Conservation (phyloP, 805 yeast species). For the Saccharomycopsis fibuligera region DNA sequence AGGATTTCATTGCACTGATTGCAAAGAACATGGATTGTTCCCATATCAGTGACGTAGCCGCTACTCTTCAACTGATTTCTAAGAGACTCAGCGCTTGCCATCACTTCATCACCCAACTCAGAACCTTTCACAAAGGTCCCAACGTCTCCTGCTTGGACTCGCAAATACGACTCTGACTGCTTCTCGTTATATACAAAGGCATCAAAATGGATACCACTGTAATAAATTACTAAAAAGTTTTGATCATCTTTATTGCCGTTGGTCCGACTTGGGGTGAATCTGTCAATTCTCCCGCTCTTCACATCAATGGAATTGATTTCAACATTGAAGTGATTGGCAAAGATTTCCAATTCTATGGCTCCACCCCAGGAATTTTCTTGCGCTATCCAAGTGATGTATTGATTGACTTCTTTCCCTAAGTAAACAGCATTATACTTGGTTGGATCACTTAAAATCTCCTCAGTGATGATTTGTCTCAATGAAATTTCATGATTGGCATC, state of each 20-base stretch:
- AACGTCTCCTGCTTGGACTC: conserved; percentile 26
- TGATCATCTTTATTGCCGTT: conserved; percentile 23
- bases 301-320: conserved; percentile 59
- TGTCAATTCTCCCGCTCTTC: conserved; percentile 50
- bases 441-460: conserved; percentile 36
- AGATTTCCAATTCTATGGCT: conserved; percentile 65
- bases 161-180: conserved; percentile 20
- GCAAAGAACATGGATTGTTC: conserved; percentile 51
- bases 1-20: conserved; percentile 44
- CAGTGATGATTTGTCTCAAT: conserved; percentile 47
- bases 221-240: conserved; percentile 47
- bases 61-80: conserved; percentile 35
- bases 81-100: conserved; percentile 34
- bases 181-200: conserved; percentile 40
- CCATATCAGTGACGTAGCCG: conserved; percentile 62
- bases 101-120: conserved; percentile 30
- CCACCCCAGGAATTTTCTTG: conserved; percentile 73
- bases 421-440: conserved; percentile 48
- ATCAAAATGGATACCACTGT: conserved; percentile 73
- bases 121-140: conserved; percentile 37
- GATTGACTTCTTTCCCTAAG: conserved; percentile 42
- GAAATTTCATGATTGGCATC: conserved; percentile 39
- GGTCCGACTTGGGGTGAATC: conserved; percentile 37
- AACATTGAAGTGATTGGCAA: conserved; percentile 45
- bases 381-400: conserved; percentile 57